Conservation (phyloP, 345 rosid species). For the Pelargonium nanum region DNA sequence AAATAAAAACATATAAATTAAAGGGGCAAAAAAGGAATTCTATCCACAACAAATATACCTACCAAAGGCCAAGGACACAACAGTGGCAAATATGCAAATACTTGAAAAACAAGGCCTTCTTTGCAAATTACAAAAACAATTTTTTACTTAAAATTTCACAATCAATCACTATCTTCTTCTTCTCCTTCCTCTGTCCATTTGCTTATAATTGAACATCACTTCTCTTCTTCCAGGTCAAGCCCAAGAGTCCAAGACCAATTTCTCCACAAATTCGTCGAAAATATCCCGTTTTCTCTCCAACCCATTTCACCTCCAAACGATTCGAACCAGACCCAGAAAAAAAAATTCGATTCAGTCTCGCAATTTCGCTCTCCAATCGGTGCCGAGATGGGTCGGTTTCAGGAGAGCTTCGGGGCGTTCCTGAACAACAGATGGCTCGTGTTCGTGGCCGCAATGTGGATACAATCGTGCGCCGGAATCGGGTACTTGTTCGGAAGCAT, state of each 20-base stretch:
- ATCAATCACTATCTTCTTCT: too few species aligned
- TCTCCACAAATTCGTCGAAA: background rate
- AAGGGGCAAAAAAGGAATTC: too few species aligned
- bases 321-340: background rate
- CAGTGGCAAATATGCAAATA: too few species aligned
- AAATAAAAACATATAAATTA: too few species aligned
- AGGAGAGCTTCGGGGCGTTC: constrained; percentile 41
- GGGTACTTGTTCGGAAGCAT: constrained; percentile 94
- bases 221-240: background rate
- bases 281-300: background rate
- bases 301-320: background rate
- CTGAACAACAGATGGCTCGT: constrained; percentile 86
- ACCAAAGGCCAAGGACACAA: too few species aligned
- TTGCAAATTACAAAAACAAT: too few species aligned
- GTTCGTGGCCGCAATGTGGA: constrained; percentile 98
- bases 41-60: too few species aligned
- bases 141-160: too few species aligned
- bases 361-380: background rate
- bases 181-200: too few species aligned
- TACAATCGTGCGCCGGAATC: constrained; percentile 88
- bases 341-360: background rate
- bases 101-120: too few species aligned
- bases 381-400: constrained; percentile 29
- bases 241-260: background rate
- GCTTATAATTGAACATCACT: background rate